These are phyloP conservation scores for Pseudogymnoascus sp. DNA, from an alignment of 2,329 filamentous ascomycete species.

Conservation along the genomic window DNA sequence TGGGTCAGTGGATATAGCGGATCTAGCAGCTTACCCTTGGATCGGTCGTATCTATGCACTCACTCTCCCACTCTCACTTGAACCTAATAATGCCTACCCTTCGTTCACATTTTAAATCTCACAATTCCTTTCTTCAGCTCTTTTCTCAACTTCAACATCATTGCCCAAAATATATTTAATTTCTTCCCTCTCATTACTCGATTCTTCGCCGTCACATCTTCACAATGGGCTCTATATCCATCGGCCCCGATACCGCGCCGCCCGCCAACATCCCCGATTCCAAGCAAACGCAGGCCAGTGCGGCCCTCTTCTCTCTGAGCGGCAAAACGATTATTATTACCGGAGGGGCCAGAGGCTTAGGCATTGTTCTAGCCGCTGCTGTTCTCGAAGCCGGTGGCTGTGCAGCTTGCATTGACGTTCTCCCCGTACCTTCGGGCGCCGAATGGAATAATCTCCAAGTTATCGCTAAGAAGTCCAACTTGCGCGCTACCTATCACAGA, in stretches of 20 bases:
- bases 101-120: background rate
- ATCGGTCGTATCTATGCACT: too few relatives aligned
- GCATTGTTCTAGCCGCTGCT: conserved; percentile 40
- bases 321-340: conserved; percentile 40
- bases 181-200: background rate
- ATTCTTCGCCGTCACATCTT: background rate
- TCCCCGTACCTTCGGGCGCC: conserved; percentile 28
- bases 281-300: conserved; percentile 23
- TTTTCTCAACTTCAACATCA: background rate
- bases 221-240: background rate
- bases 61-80: background rate
- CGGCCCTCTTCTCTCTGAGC: conserved; percentile 36
- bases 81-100: background rate
- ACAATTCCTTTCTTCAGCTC: background rate
- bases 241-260: conserved; percentile 12
- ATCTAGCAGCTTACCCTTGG: too few relatives aligned
- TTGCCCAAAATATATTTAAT: background rate
- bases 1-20: too few relatives aligned
- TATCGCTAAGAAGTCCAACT: background rate
- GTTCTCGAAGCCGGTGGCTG: conserved; percentile 41
- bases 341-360: conserved; percentile 42
- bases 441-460: conserved; percentile 30
- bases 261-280: conserved; percentile 23
- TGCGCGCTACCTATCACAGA: conserved; percentile 27
- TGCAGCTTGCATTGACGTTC: conserved; percentile 40